A percentile compares a stretch with the other conserved stretches of the same genome.
These are phyloP conservation scores for Dysphania ambrosioides DNA, from an alignment of 148 eudicot genomes.

Conservation along the genomic window DNA sequence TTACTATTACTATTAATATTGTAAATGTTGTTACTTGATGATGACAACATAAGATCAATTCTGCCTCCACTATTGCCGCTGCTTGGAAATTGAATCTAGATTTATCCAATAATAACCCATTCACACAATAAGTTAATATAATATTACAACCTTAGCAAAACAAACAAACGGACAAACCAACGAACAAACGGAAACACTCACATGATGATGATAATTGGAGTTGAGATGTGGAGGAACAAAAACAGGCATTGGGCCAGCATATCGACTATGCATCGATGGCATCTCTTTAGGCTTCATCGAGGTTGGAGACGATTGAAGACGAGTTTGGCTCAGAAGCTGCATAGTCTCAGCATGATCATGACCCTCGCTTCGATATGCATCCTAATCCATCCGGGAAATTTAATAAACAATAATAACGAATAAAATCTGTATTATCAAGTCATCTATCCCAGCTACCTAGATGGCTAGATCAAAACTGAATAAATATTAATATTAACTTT, in stretches of 20 bases:
- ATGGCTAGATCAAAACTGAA: conserved; percentile 6
- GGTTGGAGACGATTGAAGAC: conserved; percentile 41
- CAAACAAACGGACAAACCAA: neutral
- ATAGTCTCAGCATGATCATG: conserved; percentile 42
- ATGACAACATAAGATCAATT: conserved; percentile 26
- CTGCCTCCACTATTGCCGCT: conserved; percentile 48
- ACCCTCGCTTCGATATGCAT: neutral
- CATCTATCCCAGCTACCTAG: neutral
- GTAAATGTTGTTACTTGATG: conserved; percentile 10
- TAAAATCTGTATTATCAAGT: neutral
- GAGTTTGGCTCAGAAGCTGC: conserved; percentile 66
- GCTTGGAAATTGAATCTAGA: conserved; percentile 50
- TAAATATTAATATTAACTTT: neutral
- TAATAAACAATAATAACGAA: neutral
- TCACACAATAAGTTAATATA: too few species aligned
- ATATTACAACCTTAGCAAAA: neutral
- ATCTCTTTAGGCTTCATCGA: conserved; percentile 18
- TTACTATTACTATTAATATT: neutral
- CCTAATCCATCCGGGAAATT: conserved; percentile 3
- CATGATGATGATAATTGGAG: conserved; percentile 33
- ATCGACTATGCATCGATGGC: conserved; percentile 17
- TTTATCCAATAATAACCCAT: neutral
- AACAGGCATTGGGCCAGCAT: conserved; percentile 30
- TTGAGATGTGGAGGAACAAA: conserved; percentile 44
- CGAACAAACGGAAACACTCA: conserved; percentile 19